Evolutionary conservation across 306 rosid genomes (phyloP).

Genomic region (Begonia fuchsioides): DNA sequence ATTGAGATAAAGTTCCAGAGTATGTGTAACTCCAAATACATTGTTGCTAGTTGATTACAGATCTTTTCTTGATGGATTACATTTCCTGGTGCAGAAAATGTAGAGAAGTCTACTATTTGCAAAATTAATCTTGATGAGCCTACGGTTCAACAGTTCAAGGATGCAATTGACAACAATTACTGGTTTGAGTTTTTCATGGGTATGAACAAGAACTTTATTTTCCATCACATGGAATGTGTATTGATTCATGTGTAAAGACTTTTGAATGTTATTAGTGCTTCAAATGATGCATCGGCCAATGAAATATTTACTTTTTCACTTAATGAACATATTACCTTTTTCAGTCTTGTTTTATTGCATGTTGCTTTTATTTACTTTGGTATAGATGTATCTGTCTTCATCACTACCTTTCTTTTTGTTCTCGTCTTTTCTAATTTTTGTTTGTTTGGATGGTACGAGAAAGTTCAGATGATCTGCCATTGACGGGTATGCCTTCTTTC

Average conservation of each 20-base stretch:
- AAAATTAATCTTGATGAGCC: conserved; percentile 39
- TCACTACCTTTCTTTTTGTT: conserved; percentile 15
- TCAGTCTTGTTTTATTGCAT: background rate
- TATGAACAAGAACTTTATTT: conserved; percentile 22
- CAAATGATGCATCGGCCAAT: too few species aligned
- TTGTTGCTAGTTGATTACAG: conserved; percentile 4
- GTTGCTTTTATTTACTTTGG: background rate
- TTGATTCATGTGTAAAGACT: too few species aligned
- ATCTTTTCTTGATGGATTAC: background rate
- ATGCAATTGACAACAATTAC: conserved; percentile 82
- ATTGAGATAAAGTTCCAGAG: conserved; percentile 64
- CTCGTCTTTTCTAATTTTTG: conserved; percentile 17
- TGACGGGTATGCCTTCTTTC: conserved; percentile 66
- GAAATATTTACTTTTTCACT: too few species aligned
- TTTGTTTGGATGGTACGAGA: conserved; percentile 19
- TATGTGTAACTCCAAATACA: conserved; percentile 20
- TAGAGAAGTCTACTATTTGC: conserved; percentile 60
- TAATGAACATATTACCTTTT: background rate
- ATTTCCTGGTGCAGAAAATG: conserved; percentile 42
- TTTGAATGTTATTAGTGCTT: too few species aligned
- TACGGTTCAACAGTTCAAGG: conserved; percentile 74
- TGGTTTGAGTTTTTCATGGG: conserved; percentile 99
- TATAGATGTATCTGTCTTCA: background rate
- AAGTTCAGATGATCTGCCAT: conserved; percentile 87
- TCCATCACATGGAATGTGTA: too few species aligned